Evolutionary conservation across 805 yeast species (phyloP), one percentile per base, ranked within the genome.

Genomic region (Kuraishia floccosa): DNA sequence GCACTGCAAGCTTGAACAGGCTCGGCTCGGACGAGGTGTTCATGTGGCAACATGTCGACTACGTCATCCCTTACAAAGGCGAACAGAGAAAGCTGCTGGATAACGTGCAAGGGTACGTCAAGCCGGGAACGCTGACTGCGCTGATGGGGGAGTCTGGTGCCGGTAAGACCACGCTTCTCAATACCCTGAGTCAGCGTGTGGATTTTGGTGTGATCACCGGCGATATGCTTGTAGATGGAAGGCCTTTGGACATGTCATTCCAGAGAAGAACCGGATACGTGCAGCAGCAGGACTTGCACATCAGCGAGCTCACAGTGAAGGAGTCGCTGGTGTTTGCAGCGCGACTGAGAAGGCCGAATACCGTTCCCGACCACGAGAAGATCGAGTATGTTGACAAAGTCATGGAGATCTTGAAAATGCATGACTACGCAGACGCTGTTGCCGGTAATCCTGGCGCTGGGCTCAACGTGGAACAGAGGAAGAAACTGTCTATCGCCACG

Each of bases 251-350:
- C 31, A 34, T 42, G 12, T 54, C 71, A 3, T 65, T 65, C 35
- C 50, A 56, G 38, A 58, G 69, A 43, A 46, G 61, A 35, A 60
- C 63, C 20, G 73, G 72, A 25, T 68, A 65, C 37, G 74, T 68
- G 18, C 71, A 68, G 40, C 74, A 67, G 40, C 71, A 67, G 40
- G 74, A 67, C 52, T 47, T 65, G 11, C 69, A 64, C 33, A 41
- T 65, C 30, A 54, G 60, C 13, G 52, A 60, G 33, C 43, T 62
- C 14, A 62, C 72, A n/a, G 72, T 67, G 14, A 43, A 65, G 28
- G 73, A 67, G 39, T 55, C 69, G 0, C 47, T 67, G 20, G 50
- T 50, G 31, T 63, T 62, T 37, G 58, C 68, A 3, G 65, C 68
- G 15, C 38, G 48, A 14, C 44, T 65, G 36, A 48, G 69, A 40